Evolutionary conservation across 2,329 filamentous ascomycete genomes (phyloP).

Genomic region (Botrytis fabae): DNA sequence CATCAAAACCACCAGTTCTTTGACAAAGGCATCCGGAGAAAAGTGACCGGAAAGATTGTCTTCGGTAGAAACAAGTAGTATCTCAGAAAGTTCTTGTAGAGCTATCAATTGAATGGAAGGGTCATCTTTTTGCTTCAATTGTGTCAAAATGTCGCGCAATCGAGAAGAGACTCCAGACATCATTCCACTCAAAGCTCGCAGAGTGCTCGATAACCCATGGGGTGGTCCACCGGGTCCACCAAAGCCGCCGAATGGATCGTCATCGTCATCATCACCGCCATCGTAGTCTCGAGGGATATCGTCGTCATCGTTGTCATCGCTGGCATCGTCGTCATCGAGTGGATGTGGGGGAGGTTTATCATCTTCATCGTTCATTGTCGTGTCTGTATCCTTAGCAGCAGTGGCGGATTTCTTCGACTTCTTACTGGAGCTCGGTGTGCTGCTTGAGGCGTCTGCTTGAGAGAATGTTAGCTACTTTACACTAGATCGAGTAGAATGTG

Average conservation of each 20-base stretch:
- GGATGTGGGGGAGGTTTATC: slow-evolving; percentile 32
- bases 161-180: slow-evolving; percentile 82
- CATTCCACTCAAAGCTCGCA: slow-evolving; percentile 87
- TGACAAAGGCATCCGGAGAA: slow-evolving; percentile 89
- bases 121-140: slow-evolving; percentile 80
- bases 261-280: slow-evolving; percentile 56
- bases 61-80: slow-evolving; percentile 91
- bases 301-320: slow-evolving; percentile 62
- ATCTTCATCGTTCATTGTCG: slow-evolving; percentile 55
- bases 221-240: slow-evolving; percentile 63
- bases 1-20: slow-evolving; percentile 91
- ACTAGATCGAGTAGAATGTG: slow-evolving; percentile 42
- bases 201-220: slow-evolving; percentile 71
- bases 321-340: slow-evolving; percentile 48
- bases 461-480: slow-evolving; percentile 26
- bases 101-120: slow-evolving; percentile 87
- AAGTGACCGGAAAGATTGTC: slow-evolving; percentile 96
- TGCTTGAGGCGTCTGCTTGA: slow-evolving; percentile 41
- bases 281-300: slow-evolving; percentile 55
- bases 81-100: slow-evolving; percentile 88
- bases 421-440: slow-evolving; percentile 36
- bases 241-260: slow-evolving; percentile 65
- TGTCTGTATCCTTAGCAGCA: slow-evolving; percentile 68
- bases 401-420: slow-evolving; percentile 54
- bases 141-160: slow-evolving; percentile 73